Evolutionary conservation across 1,139 yeast genomes (phyloP), one percentile per base, ranked within the genome.

Genomic region (Blastobotrys illinoisensis): DNA sequence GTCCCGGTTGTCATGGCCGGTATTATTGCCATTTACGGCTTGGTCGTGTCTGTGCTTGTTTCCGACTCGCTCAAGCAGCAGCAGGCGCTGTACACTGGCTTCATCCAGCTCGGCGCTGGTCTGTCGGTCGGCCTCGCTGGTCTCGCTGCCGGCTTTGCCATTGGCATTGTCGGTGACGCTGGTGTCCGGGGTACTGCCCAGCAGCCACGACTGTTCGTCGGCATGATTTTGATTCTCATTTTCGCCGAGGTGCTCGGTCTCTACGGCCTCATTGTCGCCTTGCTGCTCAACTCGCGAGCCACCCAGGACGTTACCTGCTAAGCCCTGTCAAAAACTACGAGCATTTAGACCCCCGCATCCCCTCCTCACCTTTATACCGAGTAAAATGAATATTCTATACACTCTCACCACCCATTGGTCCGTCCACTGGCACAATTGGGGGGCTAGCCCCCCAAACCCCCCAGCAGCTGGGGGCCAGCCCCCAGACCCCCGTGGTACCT

Each of bases 161-260:
- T 93, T 76, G 99, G 99, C 63, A 90, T 93, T 61, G 99, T 93
- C 53, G 99, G 99, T 63, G 99, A 93, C 71, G 98, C 91, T 64
- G 99, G 99, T 70, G 98, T 93, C 54, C 86, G 99, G 72, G 96
- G 91, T 68, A 85, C 86, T 64, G 93, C 91, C 82, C 96, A 89
- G 72, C 98, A 93, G 76, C 97, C 97, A 62, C 83, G 97, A 73
- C 80, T 93, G 64, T 93, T 93, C 74, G 99, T 93, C 59, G 97
- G 97, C 57, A 79, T 79, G 68, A 91, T 91, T 71, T 62, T 71
- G 76, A 93, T 93, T 70, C 86, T 93, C 74, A 93, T 93, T 88
- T 93, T 93, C 76, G 97, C 98, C 63, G 99, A 93, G 81, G 99
- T 93, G 62, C 85, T 93, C 75, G 99, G 98, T 71, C 82, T 93